Conservation (phyloP, 768 basidiomycete genomes). For the Daedaleopsis sinensis region DNA sequence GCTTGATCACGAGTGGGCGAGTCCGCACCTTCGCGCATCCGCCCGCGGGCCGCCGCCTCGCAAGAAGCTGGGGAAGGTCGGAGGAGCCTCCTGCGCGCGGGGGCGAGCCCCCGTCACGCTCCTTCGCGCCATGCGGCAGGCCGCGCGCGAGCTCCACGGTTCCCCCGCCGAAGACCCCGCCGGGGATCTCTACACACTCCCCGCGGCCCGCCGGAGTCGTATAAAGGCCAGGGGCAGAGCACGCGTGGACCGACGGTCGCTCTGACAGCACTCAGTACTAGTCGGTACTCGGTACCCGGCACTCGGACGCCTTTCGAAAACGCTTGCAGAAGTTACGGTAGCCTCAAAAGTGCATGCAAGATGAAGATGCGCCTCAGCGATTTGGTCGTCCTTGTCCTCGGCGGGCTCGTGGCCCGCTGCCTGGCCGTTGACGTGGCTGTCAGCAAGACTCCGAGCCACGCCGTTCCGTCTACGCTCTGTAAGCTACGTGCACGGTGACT, state of each 20-base stretch:
- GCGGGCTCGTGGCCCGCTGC: constrained; percentile 1
- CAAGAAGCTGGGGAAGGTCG: too few relatives aligned
- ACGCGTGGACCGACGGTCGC: too few relatives aligned
- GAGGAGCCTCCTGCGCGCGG: too few relatives aligned
- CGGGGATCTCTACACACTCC: not conserved
- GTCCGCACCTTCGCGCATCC: not conserved
- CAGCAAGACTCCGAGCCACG: constrained; percentile 20
- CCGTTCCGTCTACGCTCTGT: constrained; percentile 25
- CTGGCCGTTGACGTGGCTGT: constrained; percentile 21
- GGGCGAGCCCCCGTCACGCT: not conserved
- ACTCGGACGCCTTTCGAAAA: not conserved
- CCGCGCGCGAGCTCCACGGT: constrained; percentile 1
- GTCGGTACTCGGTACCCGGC: too few relatives aligned
- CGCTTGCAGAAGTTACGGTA: not conserved
- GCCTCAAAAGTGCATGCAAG: not conserved
- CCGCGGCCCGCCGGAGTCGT: not conserved
- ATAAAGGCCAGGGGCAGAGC: constrained; percentile 6
- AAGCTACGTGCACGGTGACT: not conserved
- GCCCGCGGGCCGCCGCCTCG: not conserved
- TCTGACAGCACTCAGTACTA: not conserved
- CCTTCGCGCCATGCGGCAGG: constrained; percentile 7
- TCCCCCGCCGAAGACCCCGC: not conserved
- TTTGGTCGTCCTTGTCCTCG: constrained; percentile 4
- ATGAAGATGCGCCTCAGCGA: constrained; percentile 4
- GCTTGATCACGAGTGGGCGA: not conserved